A percentile compares a stretch with the other conserved stretches of the same genome.
Conservation (phyloP, 805 yeast species). For the Ogataea minuta region DNA sequence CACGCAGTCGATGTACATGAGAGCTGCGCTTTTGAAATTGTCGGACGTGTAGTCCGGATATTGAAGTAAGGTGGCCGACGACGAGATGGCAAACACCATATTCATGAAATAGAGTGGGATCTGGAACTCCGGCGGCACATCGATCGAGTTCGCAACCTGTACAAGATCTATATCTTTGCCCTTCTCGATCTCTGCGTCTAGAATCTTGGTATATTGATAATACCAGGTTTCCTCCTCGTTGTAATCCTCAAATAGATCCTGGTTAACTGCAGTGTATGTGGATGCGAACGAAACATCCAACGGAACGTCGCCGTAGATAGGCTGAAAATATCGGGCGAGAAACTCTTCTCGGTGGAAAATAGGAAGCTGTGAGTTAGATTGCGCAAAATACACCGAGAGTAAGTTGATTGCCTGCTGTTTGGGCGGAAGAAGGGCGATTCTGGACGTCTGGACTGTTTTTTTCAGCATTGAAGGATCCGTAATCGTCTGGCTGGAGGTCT, state of each 20-base stretch:
- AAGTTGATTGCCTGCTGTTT: slow-evolving; percentile 68
- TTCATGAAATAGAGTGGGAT: slow-evolving; percentile 68
- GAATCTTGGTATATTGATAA: slow-evolving; percentile 37
- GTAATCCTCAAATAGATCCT: slow-evolving; percentile 27
- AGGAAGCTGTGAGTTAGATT: slow-evolving; percentile 81
- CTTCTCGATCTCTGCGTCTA: slow-evolving; percentile 29
- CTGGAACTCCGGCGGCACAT: slow-evolving; percentile 47
- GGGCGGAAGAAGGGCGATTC: slow-evolving; percentile 60
- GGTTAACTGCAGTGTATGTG: slow-evolving; percentile 47
- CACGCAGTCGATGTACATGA: slow-evolving; percentile 54
- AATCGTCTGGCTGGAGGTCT: slow-evolving; percentile 17
- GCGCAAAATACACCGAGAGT: slow-evolving; percentile 66
- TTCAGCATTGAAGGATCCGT: slow-evolving; percentile 31
- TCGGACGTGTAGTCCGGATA: slow-evolving; percentile 66
- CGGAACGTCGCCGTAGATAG: slow-evolving; percentile 73
- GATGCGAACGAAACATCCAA: slow-evolving; percentile 56
- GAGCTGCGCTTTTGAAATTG: slow-evolving; percentile 66
- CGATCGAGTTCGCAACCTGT: slow-evolving; percentile 36
- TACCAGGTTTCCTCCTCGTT: slow-evolving; percentile 46
- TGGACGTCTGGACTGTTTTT: slow-evolving; percentile 21
- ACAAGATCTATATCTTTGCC: slow-evolving; percentile 31
- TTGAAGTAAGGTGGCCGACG: slow-evolving; percentile 68
- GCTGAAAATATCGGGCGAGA: slow-evolving; percentile 62
- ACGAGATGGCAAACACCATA: slow-evolving; percentile 76
- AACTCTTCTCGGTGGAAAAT: slow-evolving; percentile 80